phyloP scores from a whole-genome alignment of 2,329 filamentous ascomycete genomes.

The Fonsecaea monophora region DNA sequence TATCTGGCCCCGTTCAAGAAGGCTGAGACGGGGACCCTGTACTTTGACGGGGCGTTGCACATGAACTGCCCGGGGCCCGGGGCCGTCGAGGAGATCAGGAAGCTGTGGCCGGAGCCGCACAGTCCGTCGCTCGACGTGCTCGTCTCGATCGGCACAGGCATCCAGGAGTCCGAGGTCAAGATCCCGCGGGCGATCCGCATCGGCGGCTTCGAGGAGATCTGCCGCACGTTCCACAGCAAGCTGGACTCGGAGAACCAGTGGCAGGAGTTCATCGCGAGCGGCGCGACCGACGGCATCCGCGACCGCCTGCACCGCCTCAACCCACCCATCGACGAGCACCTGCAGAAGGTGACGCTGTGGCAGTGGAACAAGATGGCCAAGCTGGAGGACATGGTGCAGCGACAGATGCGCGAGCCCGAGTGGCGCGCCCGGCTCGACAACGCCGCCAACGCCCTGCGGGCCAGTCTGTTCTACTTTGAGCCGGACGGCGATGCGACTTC shows the following conservation, averaged over 20 bases:
- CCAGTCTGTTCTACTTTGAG: constrained; percentile 23
- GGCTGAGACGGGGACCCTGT: constrained; percentile 7
- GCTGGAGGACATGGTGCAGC: constrained; percentile 18
- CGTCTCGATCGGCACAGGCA: constrained; percentile 15
- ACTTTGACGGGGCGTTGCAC: constrained; percentile 17
- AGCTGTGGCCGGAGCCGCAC: constrained; percentile 17
- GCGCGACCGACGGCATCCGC: constrained; percentile 8
- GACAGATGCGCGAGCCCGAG: constrained; percentile 9
- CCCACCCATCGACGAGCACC: constrained; percentile 14
- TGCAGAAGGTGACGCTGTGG: constrained; percentile 18
- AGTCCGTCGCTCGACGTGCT: constrained; percentile 13
- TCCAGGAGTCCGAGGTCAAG: constrained; percentile 22
- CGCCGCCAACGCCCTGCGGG: constrained; percentile 7
- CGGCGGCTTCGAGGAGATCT: constrained; percentile 21
- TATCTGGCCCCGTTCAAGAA: constrained; percentile 19
- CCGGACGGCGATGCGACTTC: background rate
- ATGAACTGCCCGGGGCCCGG: constrained; percentile 18
- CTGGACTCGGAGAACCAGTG: constrained; percentile 18
- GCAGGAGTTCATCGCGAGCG: constrained; percentile 12
- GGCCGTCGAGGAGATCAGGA: constrained; percentile 17
- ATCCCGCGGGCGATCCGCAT: constrained; percentile 18
- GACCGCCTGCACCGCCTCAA: constrained; percentile 21
- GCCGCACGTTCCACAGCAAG: constrained; percentile 13
- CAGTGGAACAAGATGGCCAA: constrained; percentile 19
- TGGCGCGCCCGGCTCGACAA: constrained; percentile 3